These are phyloP conservation scores for Yamadazyma friedrichii DNA, from an alignment of 1,139 yeast species.

Conservation along the genomic window DNA sequence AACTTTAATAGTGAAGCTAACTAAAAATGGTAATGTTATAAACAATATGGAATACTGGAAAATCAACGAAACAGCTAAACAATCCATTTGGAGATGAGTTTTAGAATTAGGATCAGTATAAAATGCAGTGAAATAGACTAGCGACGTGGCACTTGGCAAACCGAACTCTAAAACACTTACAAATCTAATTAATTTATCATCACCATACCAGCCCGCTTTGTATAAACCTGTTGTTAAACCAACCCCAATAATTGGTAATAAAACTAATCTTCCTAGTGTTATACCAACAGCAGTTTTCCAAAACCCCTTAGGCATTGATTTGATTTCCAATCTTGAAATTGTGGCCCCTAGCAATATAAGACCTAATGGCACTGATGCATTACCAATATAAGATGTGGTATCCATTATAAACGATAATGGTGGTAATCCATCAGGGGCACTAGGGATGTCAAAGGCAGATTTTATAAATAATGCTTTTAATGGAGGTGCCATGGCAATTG, in stretches of 20 bases:
- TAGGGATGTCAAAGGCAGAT: conserved; percentile 31
- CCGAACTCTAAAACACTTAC: conserved; percentile 76
- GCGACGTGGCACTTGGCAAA: conserved; percentile 82
- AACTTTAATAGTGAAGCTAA: conserved; percentile 53
- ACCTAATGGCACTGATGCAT: conserved; percentile 88
- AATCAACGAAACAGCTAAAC: conserved; percentile 71
- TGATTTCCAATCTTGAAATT: conserved; percentile 66
- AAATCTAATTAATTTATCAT: conserved; percentile 54
- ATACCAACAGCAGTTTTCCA: conserved; percentile 56
- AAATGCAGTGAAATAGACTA: conserved; percentile 81
- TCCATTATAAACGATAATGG: conserved; percentile 85
- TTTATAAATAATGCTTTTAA: conserved; percentile 73
- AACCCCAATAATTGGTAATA: conserved; percentile 46
- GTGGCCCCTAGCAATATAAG: conserved; percentile 82
- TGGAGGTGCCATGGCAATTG: conserved; percentile 83
- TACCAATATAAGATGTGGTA: conserved; percentile 72
- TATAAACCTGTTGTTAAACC: conserved; percentile 44
- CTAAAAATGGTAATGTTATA: conserved; percentile 64
- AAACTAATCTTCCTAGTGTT: conserved; percentile 32
- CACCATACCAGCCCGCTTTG: conserved; percentile 48
- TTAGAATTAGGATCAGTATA: conserved; percentile 65
- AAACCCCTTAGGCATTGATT: conserved; percentile 62
- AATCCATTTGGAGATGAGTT: conserved; percentile 75
- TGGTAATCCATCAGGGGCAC: conserved; percentile 84
- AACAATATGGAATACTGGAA: conserved; percentile 63